These are phyloP conservation scores for Myrica gale DNA, from an alignment of 306 rosid genomes.

Conservation along the genomic window DNA sequence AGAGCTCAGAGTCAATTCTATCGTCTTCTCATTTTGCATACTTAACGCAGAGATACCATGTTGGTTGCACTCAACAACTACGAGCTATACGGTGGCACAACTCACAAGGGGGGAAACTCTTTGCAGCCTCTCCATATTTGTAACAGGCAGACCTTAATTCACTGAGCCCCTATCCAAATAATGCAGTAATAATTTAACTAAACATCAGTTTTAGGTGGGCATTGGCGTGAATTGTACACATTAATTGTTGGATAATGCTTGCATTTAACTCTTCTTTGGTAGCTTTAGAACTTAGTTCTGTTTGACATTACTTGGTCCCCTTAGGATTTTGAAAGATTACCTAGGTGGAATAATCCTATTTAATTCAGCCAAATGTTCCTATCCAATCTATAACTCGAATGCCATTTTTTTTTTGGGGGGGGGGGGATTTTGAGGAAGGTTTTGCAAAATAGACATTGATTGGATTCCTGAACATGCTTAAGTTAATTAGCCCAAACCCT, in stretches of 20 bases:
- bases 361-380: background rate
- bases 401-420: background rate
- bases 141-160: too few relatives aligned
- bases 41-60: background rate
- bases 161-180: background rate
- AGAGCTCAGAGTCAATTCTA: too few relatives aligned
- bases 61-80: background rate
- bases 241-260: background rate
- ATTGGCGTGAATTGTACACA: slow-evolving; percentile 2
- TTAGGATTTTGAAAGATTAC: slow-evolving; percentile 1
- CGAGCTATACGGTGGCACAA: background rate
- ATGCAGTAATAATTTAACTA: background rate
- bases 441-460: too few relatives aligned
- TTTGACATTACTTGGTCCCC: background rate
- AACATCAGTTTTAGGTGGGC: background rate
- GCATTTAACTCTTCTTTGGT: background rate
- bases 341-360: background rate
- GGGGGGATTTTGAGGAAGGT: background rate
- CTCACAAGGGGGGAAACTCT: background rate
- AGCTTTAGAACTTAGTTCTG: background rate
- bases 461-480: background rate
- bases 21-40: background rate
- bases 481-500: background rate
- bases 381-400: background rate
- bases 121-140: background rate